Base-by-base conservation (phyloP, 805 yeast species). In the Kodamaea kakaduensis region DNA sequence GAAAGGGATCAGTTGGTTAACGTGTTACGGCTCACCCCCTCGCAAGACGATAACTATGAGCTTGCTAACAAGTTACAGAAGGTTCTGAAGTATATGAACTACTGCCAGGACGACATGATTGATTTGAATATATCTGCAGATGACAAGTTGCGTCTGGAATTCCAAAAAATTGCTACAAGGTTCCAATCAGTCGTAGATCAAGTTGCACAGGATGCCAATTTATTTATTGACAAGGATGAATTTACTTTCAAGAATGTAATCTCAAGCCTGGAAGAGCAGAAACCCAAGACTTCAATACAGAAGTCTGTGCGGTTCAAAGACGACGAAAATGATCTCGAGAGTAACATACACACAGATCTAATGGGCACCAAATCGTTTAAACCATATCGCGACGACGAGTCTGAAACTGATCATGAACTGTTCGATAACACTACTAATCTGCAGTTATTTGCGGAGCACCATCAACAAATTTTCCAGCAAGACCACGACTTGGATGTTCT, bases 251-350 rank as follows among this genome's bases (percentile, higher is more conserved):
- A 12, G 22, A 31, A 5, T 25, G 26, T 20, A 34, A 34, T 14
- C 41, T 36, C 15, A 34, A 31, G 36, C 17, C 25, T 16, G 9
- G 28, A 3, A 30, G 25, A 6, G 24, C 17, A 18, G n/a, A 18
- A 21, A 17, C 13, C 40, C 35, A 25, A 33, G 27, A 42, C 36
- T 9, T 23, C 37, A 7, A 44, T 38, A 12, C 31, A 27, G 15
- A 62, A 64, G 37, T 49, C 64, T 13, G 73, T 67, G 6, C 48
- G 73, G 23, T 67, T 67, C 41, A 50, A 56, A 38, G 72, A 66
- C 33, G 50, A 52, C 10, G 48, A 36, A 22, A 42, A 41, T 14
- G 58, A 48, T 6, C 52, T 43, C 9, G 44, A 43, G 13, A 53
- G 48, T 33, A 52, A 51, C 7, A 33, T 51, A 31, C 37, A 61